Evolutionary conservation across 495 filamentous ascomycete genomes (phyloP).

Genomic region (Sphaerosporella brunnea): DNA sequence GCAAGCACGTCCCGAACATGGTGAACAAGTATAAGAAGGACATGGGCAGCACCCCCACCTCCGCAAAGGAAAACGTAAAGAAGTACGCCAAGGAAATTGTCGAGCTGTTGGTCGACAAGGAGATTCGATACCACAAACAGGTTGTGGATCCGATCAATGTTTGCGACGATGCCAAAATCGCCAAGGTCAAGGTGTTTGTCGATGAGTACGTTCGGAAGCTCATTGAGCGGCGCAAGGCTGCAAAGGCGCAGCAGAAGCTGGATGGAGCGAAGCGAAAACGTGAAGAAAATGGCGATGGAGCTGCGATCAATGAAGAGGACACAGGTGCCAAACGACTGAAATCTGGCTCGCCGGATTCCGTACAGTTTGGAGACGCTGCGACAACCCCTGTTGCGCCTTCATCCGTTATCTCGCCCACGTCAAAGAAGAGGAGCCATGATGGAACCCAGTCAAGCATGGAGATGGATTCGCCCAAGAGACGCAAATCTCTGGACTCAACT

Average conservation of each 20-base stretch:
- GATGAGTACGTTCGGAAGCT: constrained; percentile 22
- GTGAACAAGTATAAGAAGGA: constrained; percentile 20
- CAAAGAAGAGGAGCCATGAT: not conserved
- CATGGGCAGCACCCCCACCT: constrained; percentile 10
- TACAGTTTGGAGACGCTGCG: not conserved
- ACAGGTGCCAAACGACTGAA: not conserved
- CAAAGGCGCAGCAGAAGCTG: not conserved
- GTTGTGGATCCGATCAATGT: constrained; percentile 22
- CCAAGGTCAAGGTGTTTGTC: constrained; percentile 20
- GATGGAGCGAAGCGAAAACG: not conserved
- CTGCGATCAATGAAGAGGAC: not conserved
- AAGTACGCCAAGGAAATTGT: constrained; percentile 23
- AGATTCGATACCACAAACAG: constrained; percentile 21
- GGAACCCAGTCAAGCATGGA: not conserved
- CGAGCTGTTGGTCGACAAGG: constrained; percentile 20
- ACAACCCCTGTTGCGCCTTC: not conserved
- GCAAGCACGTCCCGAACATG: constrained; percentile 22
- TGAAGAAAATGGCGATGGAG: not conserved
- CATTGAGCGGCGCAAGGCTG: constrained; percentile 2
- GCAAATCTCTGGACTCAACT: not conserved
- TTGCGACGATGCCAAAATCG: constrained; percentile 19
- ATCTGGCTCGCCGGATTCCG: not conserved
- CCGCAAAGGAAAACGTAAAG: constrained; percentile 16
- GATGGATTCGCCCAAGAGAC: not conserved
- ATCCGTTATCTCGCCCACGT: not conserved